Percentiles rank a stretch among this genome's conserved stretches.
Evolutionary conservation across 768 basidiomycete genomes (phyloP).

Genomic region (Pisolithus tinctorius): DNA sequence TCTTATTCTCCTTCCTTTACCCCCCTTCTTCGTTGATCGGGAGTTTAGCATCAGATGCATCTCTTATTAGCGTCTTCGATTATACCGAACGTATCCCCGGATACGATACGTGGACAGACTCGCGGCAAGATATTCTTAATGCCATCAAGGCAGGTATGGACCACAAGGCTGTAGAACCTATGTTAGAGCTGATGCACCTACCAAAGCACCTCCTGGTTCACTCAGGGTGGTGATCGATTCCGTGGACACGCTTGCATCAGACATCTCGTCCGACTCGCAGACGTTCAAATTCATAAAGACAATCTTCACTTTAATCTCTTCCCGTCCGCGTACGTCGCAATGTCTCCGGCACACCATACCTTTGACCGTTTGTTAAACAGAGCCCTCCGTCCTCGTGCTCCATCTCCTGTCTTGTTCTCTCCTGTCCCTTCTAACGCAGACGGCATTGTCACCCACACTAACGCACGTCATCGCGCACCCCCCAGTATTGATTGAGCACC

Average conservation of each 20-base stretch:
- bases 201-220: conserved; percentile 38
- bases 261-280: conserved; percentile 48
- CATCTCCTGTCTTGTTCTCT: conserved; percentile 49
- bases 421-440: conserved; percentile 49
- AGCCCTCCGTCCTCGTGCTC: conserved; percentile 51
- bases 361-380: conserved; percentile 23
- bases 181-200: conserved; percentile 4
- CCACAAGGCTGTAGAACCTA: conserved; percentile 18
- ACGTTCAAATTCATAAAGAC: conserved; percentile 47
- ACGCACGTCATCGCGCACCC: conserved; percentile 65
- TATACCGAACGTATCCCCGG: conserved; percentile 46
- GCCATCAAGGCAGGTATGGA: conserved; percentile 34
- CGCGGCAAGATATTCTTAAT: conserved; percentile 32
- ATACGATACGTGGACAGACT: conserved; percentile 37
- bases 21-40: conserved; percentile 43
- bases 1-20: conserved; percentile 55
- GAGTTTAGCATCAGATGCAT: conserved; percentile 11
- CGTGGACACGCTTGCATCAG: conserved; percentile 54
- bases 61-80: conserved; percentile 41
- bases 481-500: conserved; percentile 55
- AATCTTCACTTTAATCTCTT: conserved; percentile 37
- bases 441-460: conserved; percentile 59
- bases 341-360: not conserved
- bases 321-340: conserved; percentile 41
- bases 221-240: conserved; percentile 68